Conservation (phyloP, 352 stramenopile species). For the Phytophthora hybrid region DNA sequence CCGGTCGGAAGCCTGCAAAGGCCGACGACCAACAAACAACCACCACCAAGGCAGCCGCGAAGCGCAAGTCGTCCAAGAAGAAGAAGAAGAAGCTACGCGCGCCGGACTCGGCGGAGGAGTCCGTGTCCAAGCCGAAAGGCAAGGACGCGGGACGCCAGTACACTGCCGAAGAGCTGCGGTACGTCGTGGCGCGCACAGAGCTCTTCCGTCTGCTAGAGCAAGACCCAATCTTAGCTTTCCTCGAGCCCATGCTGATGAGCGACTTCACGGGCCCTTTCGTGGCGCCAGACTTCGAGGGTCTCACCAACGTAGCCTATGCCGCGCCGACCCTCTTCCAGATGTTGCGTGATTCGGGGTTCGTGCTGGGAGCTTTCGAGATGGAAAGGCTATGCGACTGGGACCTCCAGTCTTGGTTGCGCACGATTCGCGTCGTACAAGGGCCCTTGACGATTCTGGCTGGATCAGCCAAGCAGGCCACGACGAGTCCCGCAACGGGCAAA, state of each 20-base stretch:
- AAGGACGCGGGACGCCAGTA: background rate
- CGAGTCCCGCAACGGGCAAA: background rate
- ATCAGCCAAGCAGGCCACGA: too few relatives aligned
- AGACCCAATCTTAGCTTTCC: background rate
- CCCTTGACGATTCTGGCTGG: too few relatives aligned
- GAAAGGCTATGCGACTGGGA: slow-evolving; percentile 18
- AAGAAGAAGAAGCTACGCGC: background rate
- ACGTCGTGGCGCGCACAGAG: background rate
- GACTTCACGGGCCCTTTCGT: too few relatives aligned
- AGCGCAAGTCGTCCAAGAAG: background rate
- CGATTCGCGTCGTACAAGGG: too few relatives aligned
- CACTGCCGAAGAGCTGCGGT: background rate
- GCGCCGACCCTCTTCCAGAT: background rate
- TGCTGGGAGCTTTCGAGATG: slow-evolving; percentile 17
- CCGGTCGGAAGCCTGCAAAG: too few relatives aligned
- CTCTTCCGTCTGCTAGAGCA: slow-evolving; percentile 4
- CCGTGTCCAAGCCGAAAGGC: background rate
- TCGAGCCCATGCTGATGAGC: background rate
- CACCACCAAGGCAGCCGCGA: background rate
- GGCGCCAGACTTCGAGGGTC: too few relatives aligned
- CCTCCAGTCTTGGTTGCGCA: background rate
- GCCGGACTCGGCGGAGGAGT: slow-evolving; percentile 1
- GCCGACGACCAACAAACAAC: background rate
- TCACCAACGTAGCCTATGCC: background rate
- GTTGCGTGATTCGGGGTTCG: background rate